Percentiles rank a stretch among this genome's conserved stretches.
Conservation (phyloP, 2,329 filamentous ascomycete genomes). For the Tolypocladium nubicola region DNA sequence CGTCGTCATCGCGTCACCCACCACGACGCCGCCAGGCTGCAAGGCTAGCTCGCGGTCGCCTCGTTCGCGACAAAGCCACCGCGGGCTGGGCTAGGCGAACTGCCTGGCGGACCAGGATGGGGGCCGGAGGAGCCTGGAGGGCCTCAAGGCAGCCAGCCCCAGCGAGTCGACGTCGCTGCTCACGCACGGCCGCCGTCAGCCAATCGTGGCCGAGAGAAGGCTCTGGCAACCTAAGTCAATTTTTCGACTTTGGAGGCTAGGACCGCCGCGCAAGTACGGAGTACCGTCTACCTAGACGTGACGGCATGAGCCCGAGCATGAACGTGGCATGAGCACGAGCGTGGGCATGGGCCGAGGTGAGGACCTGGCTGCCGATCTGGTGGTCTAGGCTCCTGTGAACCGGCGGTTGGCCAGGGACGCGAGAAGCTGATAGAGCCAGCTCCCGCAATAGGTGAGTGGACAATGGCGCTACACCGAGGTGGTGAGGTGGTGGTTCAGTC, state of each 20-base stretch:
- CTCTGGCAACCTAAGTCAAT: not conserved
- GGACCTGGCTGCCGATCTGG: not conserved
- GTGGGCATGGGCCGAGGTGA: not conserved
- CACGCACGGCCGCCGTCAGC: not conserved
- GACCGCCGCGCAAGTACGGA: too few relatives aligned
- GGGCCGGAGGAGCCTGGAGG: not conserved
- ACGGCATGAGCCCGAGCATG: too few relatives aligned
- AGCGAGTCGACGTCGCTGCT: not conserved
- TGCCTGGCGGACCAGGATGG: slow-evolving; percentile 1
- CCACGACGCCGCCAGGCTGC: not conserved
- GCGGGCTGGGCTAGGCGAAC: not conserved
- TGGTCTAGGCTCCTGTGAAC: not conserved
- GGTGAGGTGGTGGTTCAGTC: not conserved
- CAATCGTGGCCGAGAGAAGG: not conserved
- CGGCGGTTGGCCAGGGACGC: not conserved
- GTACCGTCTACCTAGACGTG: not conserved
- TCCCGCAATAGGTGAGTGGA: not conserved
- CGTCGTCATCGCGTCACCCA: not conserved
- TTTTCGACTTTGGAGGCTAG: not conserved
- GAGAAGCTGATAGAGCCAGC: not conserved
- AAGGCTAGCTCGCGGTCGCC: not conserved
- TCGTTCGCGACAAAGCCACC: not conserved
- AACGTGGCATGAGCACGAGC: too few relatives aligned
- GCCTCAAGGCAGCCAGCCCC: not conserved
- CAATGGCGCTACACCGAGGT: not conserved